A percentile compares a stretch with the other conserved stretches of the same genome.
phyloP scores from a whole-genome alignment of 108 stramenopile genomes.

The Nannochloropsis salina region DNA sequence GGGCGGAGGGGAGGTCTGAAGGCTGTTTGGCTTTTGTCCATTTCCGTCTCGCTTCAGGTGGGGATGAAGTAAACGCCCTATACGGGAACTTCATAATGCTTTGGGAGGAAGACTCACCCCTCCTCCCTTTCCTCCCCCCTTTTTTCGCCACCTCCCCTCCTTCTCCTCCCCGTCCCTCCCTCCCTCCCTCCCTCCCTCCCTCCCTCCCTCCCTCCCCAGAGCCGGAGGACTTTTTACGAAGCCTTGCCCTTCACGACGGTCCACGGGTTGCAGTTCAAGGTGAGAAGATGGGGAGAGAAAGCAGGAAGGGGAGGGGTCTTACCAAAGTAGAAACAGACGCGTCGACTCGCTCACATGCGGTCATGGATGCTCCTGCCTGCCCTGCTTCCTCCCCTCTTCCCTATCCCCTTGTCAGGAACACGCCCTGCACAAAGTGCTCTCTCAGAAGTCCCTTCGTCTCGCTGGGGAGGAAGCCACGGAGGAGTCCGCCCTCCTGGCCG shows the following conservation, averaged over 20 bases:
- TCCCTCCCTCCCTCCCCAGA: constrained; percentile 24
- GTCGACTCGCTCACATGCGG: no score
- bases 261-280: background rate
- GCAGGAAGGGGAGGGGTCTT: background rate
- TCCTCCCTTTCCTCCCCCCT: background rate
- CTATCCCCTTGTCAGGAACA: constrained; percentile 24
- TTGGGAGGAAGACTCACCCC: background rate
- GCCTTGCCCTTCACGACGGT: constrained; percentile 39
- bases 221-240: constrained; percentile 40
- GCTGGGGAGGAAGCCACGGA: constrained; percentile 17
- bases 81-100: background rate
- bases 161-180: background rate
- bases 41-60: no score
- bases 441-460: constrained; percentile 27
- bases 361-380: background rate
- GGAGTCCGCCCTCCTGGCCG: constrained; percentile 15
- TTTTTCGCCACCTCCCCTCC: background rate
- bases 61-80: background rate
- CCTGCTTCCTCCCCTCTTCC: background rate
- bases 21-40: background rate
- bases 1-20: background rate
- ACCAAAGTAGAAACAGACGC: no score
- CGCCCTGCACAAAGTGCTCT: constrained; percentile 30
- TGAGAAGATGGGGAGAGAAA: background rate
- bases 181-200: constrained; percentile 10